Conservation (phyloP, 768 basidiomycete genomes). For the Plicaturopsis crispa region DNA sequence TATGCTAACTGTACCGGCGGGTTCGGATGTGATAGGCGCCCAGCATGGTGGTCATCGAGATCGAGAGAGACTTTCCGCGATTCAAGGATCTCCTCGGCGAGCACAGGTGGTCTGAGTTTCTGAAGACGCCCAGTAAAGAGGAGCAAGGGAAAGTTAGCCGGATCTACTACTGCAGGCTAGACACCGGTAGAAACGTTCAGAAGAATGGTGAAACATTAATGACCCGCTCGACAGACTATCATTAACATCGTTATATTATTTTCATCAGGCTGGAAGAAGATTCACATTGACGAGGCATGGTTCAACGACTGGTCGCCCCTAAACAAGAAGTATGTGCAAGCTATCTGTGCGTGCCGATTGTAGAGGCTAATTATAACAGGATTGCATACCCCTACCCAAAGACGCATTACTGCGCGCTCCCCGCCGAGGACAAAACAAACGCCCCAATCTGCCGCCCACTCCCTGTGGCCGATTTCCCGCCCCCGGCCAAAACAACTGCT, state of each 20-base stretch:
- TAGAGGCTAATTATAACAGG: constrained; percentile 10
- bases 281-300: constrained; percentile 35
- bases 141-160: constrained; percentile 18
- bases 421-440: constrained; percentile 29
- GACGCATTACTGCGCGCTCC: constrained; percentile 29
- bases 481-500: constrained; percentile 16
- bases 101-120: constrained; percentile 34
- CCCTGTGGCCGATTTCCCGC: constrained; percentile 22
- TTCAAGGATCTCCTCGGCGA: constrained; percentile 31
- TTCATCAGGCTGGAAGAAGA: constrained; percentile 37
- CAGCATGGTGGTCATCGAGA: constrained; percentile 37
- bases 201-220: constrained; percentile 39
- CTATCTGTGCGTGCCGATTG: neutral
- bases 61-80: constrained; percentile 21
- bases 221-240: no score
- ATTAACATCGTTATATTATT: neutral
- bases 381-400: constrained; percentile 33
- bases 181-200: constrained; percentile 31
- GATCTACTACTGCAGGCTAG: constrained; percentile 33
- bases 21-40: no score
- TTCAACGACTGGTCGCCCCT: constrained; percentile 22
- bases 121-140: constrained; percentile 21
- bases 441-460: constrained; percentile 34
- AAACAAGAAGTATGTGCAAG: constrained; percentile 19
- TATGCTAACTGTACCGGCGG: no score